phyloP scores from a whole-genome alignment of 345 rosid genomes.

The Gossypium turneri region DNA sequence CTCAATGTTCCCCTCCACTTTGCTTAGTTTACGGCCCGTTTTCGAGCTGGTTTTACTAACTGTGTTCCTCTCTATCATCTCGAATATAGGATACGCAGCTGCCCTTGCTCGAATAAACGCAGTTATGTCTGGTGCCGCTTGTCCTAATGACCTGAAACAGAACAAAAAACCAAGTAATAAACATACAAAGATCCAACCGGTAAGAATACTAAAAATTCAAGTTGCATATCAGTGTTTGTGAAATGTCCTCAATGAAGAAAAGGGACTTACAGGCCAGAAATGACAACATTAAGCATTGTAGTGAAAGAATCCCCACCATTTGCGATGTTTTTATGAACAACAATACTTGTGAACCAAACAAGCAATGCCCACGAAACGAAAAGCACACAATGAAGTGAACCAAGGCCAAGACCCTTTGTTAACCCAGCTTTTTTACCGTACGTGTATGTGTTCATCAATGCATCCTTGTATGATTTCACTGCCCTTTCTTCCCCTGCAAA shows the following conservation, averaged over 20 bases:
- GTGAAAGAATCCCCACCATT: constrained; percentile 92
- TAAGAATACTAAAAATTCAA: neutral
- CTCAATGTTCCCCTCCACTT: constrained; percentile 67
- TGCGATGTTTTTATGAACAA: constrained; percentile 78
- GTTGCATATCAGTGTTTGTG: neutral
- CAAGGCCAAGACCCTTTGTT: constrained; percentile 89
- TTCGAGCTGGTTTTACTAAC: constrained; percentile 48
- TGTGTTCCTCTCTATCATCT: constrained; percentile 89
- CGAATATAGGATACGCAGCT: constrained; percentile 85
- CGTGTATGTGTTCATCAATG: constrained; percentile 59
- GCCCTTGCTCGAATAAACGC: constrained; percentile 80
- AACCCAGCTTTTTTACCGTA: constrained; percentile 86
- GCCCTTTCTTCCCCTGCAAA: constrained; percentile 93
- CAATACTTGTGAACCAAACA: constrained; percentile 85
- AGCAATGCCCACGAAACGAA: constrained; percentile 94
- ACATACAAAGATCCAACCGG: no score
- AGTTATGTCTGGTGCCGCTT: constrained; percentile 82
- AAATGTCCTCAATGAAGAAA: neutral
- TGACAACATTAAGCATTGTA: constrained; percentile 98
- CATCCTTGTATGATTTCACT: constrained; percentile 61
- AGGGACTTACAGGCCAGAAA: constrained; percentile 78
- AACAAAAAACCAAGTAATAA: constrained; percentile 1
- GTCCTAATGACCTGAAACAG: constrained; percentile 73
- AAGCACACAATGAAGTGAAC: constrained; percentile 73
- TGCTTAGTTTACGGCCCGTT: constrained; percentile 46